Percentiles rank a stretch among this genome's conserved stretches.
Conservation (phyloP, 257 asterid species). For the Euphrasia confusa region DNA sequence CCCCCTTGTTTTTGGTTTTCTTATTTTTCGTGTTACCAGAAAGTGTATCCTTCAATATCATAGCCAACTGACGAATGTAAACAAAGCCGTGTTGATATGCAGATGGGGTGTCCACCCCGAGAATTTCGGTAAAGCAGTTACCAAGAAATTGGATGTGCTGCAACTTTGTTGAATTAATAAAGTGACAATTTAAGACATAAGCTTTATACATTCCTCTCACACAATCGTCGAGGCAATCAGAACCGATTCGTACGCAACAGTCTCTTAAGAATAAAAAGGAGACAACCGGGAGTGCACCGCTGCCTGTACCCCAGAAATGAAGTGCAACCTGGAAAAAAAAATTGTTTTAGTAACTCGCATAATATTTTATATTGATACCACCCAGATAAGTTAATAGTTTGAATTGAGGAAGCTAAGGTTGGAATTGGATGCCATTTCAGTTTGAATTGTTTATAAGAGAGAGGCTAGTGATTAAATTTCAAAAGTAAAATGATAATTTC, state of each 20-base stretch:
- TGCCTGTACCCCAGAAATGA: conserved; percentile 97
- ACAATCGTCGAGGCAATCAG: conserved; percentile 82
- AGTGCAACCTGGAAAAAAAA: conserved; percentile 66
- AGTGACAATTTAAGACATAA: conserved; percentile 79
- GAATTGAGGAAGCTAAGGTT: conserved; percentile 5
- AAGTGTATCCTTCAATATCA: conserved; percentile 71
- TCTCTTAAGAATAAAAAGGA: conserved; percentile 85
- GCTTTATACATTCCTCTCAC: conserved; percentile 91
- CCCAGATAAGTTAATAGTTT: conserved; percentile 13
- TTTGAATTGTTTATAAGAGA: background rate
- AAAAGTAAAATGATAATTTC: no score
- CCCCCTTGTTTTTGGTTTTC: conserved; percentile 35
- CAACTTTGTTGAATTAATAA: conserved; percentile 65
- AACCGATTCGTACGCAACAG: conserved; percentile 65
- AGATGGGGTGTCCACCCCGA: conserved; percentile 63
- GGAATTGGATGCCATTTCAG: background rate
- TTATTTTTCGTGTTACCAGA: conserved; percentile 49
- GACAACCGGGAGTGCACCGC: conserved; percentile 86
- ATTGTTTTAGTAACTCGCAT: background rate
- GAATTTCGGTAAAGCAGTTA: conserved; percentile 75
- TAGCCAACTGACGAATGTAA: conserved; percentile 85
- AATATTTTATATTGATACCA: conserved; percentile 7
- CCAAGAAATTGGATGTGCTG: conserved; percentile 90
- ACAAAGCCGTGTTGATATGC: conserved; percentile 87
- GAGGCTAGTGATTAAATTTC: background rate